Conservation (phyloP, 352 stramenopile genomes). For the Phytophthora crassamura region DNA sequence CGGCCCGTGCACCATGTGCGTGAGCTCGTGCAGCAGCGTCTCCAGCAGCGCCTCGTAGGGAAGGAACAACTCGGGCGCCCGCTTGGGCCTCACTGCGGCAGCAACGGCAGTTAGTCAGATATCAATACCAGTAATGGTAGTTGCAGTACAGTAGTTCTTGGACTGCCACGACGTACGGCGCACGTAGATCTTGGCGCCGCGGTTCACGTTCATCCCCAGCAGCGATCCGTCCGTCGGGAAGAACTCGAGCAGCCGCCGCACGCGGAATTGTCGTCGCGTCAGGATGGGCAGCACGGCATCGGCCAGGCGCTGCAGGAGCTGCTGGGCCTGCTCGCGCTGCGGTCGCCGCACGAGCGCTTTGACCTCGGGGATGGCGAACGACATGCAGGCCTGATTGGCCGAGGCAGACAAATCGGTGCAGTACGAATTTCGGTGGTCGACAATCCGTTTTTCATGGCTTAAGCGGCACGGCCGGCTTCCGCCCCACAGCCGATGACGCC, state of each 20-base stretch:
- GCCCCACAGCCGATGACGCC: too few species aligned
- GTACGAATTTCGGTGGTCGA: conserved; percentile 19
- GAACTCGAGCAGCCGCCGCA: conserved; percentile 68
- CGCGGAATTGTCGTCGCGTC: conserved; percentile 55
- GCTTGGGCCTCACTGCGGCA: conserved; percentile 21
- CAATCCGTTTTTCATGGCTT: background rate
- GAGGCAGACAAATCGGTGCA: background rate
- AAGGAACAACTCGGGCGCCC: conserved; percentile 36
- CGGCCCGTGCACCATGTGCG: conserved; percentile 71
- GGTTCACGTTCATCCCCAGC: conserved; percentile 86
- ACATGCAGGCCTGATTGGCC: conserved; percentile 19
- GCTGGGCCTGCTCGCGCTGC: conserved; percentile 42
- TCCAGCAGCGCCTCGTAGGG: conserved; percentile 69
- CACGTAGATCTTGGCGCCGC: conserved; percentile 74
- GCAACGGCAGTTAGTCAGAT: background rate
- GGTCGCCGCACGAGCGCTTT: conserved; percentile 52
- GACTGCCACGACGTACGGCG: conserved; percentile 41
- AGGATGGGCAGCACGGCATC: conserved; percentile 65
- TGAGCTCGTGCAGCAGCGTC: conserved; percentile 80
- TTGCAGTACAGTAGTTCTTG: background rate
- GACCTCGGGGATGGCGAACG: conserved; percentile 43
- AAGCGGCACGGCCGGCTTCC: too few species aligned
- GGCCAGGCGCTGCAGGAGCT: conserved; percentile 58
- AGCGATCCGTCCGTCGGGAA: conserved; percentile 64
- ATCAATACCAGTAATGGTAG: too few species aligned